phyloP scores from a whole-genome alignment of 2,329 filamentous ascomycete species.

The Alternaria triticina region DNA sequence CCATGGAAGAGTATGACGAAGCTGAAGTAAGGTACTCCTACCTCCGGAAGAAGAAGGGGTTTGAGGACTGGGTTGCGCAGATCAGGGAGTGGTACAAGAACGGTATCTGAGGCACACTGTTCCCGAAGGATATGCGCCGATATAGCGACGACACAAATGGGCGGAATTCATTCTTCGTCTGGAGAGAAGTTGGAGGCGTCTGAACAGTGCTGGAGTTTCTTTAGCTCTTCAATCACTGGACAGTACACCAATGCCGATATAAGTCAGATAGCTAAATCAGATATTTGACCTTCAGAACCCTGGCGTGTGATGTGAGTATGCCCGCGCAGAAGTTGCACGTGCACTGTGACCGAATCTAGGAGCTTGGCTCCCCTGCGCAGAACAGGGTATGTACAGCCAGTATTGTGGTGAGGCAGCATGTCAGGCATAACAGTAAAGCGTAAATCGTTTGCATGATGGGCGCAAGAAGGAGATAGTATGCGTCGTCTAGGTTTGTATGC shows the following conservation, averaged over 20 bases:
- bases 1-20: neutral
- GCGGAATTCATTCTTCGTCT: no score
- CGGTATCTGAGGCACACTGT: neutral
- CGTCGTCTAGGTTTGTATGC: rapidly evolving
- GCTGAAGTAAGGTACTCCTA: neutral
- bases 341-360: neutral
- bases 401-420: neutral
- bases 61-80: neutral
- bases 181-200: neutral
- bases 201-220: neutral
- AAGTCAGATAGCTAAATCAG: no score
- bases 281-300: no score
- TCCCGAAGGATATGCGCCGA: no score
- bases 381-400: neutral
- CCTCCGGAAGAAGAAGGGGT: neutral
- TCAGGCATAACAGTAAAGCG: neutral
- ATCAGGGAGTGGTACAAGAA: neutral
- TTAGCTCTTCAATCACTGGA: no score
- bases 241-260: no score
- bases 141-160: no score
- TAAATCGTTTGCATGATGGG: rapidly evolving
- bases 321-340: neutral
- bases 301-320: neutral
- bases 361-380: neutral
- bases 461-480: neutral